phyloP scores from a whole-genome alignment of 768 basidiomycete species.

The Tulasnella sp. region DNA sequence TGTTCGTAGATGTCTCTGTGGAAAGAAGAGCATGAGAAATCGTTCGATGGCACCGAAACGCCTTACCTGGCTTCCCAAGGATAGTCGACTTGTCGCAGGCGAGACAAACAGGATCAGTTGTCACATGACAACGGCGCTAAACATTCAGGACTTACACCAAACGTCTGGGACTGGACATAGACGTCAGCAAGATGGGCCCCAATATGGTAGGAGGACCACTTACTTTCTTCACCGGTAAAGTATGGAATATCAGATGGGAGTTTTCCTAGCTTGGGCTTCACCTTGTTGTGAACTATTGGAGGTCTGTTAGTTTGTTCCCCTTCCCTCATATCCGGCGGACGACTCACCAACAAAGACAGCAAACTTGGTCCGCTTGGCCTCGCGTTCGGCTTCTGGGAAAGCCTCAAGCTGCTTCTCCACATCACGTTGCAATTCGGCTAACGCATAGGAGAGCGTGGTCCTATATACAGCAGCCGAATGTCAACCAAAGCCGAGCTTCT shows the following conservation, averaged over 20 bases:
- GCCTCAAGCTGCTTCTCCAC: slow-evolving; percentile 55
- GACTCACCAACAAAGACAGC: slow-evolving; percentile 66
- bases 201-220: background rate
- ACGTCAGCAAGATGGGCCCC: background rate
- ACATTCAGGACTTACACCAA: slow-evolving; percentile 1
- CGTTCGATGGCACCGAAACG: background rate
- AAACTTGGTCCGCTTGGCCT: slow-evolving; percentile 66
- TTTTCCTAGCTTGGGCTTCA: slow-evolving; percentile 69
- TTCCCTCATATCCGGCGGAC: background rate
- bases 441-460: slow-evolving; percentile 48
- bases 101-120: background rate
- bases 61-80: slow-evolving; percentile 71
- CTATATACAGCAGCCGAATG: background rate
- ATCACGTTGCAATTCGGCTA: slow-evolving; percentile 81
- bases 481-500: background rate
- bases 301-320: background rate
- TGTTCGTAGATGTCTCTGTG: slow-evolving; percentile 64
- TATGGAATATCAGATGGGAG: slow-evolving; percentile 66
- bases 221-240: slow-evolving; percentile 58
- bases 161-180: slow-evolving; percentile 10
- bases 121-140: background rate
- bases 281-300: slow-evolving; percentile 70
- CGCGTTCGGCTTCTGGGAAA: slow-evolving; percentile 60
- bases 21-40: background rate
- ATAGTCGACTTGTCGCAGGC: slow-evolving; percentile 45